Evolutionary conservation across 2,329 filamentous ascomycete species (phyloP).

Genomic region (Boeremia exigua): DNA sequence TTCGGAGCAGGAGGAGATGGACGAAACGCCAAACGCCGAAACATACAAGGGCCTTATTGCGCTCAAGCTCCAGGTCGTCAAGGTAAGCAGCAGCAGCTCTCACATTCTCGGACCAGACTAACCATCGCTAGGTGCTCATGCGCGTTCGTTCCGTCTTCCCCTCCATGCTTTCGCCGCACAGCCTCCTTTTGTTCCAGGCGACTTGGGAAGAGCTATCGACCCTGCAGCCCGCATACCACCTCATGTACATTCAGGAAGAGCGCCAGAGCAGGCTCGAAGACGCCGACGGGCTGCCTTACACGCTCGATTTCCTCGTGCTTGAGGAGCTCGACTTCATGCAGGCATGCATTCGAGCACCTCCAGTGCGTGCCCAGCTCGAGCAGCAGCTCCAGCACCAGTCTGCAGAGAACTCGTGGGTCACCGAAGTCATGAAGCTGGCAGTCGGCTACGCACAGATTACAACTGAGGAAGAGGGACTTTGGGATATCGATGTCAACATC

Average conservation of each 20-base stretch:
- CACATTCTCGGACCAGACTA: constrained; percentile 9
- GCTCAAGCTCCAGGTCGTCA: constrained; percentile 92
- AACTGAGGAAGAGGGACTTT: constrained; percentile 89
- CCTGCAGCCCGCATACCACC: constrained; percentile 74
- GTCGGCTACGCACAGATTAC: constrained; percentile 89
- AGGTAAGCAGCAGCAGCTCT: constrained; percentile 52
- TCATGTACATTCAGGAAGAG: constrained; percentile 85
- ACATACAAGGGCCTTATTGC: constrained; percentile 82
- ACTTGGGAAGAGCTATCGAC: constrained; percentile 87
- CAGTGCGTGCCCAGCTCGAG: constrained; percentile 88
- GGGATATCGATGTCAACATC: constrained; percentile 95
- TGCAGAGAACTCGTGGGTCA: constrained; percentile 72
- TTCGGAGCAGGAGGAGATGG: constrained; percentile 63
- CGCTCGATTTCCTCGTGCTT: constrained; percentile 88
- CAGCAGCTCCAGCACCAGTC: constrained; percentile 70
- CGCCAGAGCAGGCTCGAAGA: constrained; percentile 89
- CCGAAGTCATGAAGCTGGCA: constrained; percentile 84
- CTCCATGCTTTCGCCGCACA: constrained; percentile 80
- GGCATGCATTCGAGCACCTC: constrained; percentile 83
- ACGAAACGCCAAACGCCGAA: constrained; percentile 63
- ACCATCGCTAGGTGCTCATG: constrained; percentile 70
- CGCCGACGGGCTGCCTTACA: constrained; percentile 89
- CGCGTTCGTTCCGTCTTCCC: constrained; percentile 87
- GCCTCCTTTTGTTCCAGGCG: constrained; percentile 79
- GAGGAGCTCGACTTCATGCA: constrained; percentile 97